Percentiles rank a stretch among this genome's conserved stretches.
Conservation (phyloP, 768 basidiomycete species). For the Agrocybe pediades region DNA sequence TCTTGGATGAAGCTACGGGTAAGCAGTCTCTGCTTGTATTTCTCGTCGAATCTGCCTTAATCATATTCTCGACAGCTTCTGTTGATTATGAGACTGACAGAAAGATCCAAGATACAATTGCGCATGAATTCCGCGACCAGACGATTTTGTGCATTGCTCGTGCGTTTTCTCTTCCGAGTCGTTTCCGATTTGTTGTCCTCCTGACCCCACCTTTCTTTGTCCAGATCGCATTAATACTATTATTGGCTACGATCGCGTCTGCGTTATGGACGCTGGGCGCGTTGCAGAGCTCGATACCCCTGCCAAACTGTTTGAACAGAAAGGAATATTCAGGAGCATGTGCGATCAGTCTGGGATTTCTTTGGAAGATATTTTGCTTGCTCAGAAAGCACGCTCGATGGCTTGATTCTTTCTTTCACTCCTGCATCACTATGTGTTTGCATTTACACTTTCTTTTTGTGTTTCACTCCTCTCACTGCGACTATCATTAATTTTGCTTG, state of each 20-base stretch:
- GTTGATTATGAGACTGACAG: conserved; percentile 88
- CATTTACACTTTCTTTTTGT: neutral
- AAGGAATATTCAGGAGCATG: conserved; percentile 82
- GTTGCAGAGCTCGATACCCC: conserved; percentile 88
- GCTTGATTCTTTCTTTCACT: neutral
- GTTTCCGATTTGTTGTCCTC: neutral
- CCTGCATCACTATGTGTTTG: neutral
- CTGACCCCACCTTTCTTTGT: neutral
- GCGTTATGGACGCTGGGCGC: conserved; percentile 80
- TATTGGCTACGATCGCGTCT: conserved; percentile 82
- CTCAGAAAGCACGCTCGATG: neutral
- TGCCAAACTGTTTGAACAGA: conserved; percentile 51
- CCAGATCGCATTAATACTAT: conserved; percentile 84
- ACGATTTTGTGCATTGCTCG: conserved; percentile 87
- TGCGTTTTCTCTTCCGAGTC: conserved; percentile 35
- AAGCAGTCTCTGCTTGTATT: conserved; percentile 1
- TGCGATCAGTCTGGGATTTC: conserved; percentile 76
- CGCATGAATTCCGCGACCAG: conserved; percentile 75
- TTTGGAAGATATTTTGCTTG: conserved; percentile 56
- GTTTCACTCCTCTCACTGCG: neutral
- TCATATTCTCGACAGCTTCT: conserved; percentile 46
- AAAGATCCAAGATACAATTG: conserved; percentile 89
- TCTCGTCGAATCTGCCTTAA: neutral
- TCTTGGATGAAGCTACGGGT: conserved; percentile 90
- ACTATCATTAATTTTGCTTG: neutral